These are phyloP conservation scores for Passiflora organensis DNA, from an alignment of 345 rosid species.

Conservation along the genomic window DNA sequence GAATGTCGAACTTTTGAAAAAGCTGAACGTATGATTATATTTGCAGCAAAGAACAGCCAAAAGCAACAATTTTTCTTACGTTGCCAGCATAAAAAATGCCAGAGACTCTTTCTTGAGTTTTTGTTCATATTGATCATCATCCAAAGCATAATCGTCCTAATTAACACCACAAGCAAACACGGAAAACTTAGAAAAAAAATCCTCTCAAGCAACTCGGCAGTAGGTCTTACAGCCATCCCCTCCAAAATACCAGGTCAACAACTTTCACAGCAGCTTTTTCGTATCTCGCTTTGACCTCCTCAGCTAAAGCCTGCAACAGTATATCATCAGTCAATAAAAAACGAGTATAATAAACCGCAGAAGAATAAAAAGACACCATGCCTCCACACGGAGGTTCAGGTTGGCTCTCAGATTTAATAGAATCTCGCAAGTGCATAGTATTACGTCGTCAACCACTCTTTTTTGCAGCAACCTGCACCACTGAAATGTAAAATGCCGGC, in stretches of 20 bases:
- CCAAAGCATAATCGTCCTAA: conserved; percentile 90
- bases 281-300: conserved; percentile 31
- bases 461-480: no score
- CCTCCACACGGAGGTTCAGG: no score
- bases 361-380: no score
- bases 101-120: conserved; percentile 79
- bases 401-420: no score
- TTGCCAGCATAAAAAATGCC: conserved; percentile 80
- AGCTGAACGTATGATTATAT: not conserved
- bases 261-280: conserved; percentile 28
- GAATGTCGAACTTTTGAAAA: not conserved
- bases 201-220: no score
- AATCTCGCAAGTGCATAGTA: no score
- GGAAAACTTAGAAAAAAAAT: no score
- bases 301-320: conserved; percentile 23
- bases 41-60: not conserved
- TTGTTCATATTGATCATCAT: conserved; percentile 87
- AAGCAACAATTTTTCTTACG: conserved; percentile 45
- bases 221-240: not conserved
- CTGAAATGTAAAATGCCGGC: no score
- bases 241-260: conserved; percentile 24
- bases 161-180: not conserved
- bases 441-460: no score
- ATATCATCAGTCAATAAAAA: not conserved
- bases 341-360: not conserved